A percentile compares a stretch with the other conserved stretches of the same genome.
Conservation (phyloP, 75 land plant species). For the Isoetes taiwanensis region DNA sequence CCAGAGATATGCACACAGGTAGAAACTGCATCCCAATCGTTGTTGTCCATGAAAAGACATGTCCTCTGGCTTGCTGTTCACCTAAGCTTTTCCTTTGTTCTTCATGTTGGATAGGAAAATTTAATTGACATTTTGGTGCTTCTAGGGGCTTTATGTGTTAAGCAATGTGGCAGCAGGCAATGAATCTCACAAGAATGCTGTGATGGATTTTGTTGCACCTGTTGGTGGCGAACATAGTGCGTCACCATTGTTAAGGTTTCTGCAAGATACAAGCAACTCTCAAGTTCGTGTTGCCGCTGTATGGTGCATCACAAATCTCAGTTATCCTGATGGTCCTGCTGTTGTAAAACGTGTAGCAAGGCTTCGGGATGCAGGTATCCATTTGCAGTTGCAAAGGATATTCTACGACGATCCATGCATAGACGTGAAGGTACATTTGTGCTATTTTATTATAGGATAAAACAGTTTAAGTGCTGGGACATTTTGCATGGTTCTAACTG, state of each 20-base stretch:
- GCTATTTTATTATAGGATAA: no score
- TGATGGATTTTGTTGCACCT: slow-evolving; percentile 43
- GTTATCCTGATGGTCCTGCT: slow-evolving; percentile 36
- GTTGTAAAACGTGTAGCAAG: slow-evolving; percentile 34
- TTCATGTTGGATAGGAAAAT: slow-evolving; percentile 5
- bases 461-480: not conserved
- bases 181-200: slow-evolving; percentile 74
- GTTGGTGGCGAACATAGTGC: slow-evolving; percentile 6
- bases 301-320: slow-evolving; percentile 75
- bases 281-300: slow-evolving; percentile 54
- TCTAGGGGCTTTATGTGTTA: slow-evolving; percentile 65
- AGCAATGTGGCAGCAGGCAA: slow-evolving; percentile 70
- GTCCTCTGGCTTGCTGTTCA: not conserved
- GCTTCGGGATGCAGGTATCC: slow-evolving; percentile 51
- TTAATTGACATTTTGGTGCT: not conserved
- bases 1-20: slow-evolving; percentile 78
- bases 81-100: not conserved
- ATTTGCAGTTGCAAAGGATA: slow-evolving; percentile 65
- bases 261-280: slow-evolving; percentile 56
- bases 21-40: no score
- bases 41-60: no score
- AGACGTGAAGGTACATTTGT: slow-evolving; percentile 85
- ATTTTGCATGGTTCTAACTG: not conserved
- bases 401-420: slow-evolving; percentile 62
- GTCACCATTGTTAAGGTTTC: slow-evolving; percentile 33